A percentile compares a stretch with the other conserved stretches of the same genome.
Evolutionary conservation across 441 rosid genomes (phyloP).

Genomic region (Aleurites moluccanus): DNA sequence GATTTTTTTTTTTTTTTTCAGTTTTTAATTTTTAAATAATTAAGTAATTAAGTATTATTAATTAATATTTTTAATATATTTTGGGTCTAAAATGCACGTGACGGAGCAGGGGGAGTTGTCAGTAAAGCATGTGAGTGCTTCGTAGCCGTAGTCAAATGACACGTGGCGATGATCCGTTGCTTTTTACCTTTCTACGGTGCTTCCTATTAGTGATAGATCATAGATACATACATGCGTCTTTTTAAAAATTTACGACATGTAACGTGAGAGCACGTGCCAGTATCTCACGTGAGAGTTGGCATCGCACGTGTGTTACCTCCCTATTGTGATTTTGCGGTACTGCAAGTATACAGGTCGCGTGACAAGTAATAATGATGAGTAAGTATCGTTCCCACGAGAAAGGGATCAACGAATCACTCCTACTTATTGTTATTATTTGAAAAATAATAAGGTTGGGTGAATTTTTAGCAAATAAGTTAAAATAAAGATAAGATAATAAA

Average conservation of each 20-base stretch:
- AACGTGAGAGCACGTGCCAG: slow-evolving; percentile 46
- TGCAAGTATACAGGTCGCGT: too few relatives aligned
- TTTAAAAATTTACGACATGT: not conserved
- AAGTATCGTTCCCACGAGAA: too few relatives aligned
- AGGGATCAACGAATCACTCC: too few relatives aligned
- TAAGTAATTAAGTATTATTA: not conserved
- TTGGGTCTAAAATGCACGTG: slow-evolving; percentile 36
- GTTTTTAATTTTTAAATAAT: not conserved
- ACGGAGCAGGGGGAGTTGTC: slow-evolving; percentile 36
- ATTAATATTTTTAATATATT: not conserved
- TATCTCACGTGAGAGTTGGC: too few relatives aligned
- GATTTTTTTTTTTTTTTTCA: not conserved
- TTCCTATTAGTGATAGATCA: not conserved
- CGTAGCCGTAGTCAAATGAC: slow-evolving; percentile 48
- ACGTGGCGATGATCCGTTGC: slow-evolving; percentile 31
- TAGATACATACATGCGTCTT: not conserved
- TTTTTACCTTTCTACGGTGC: slow-evolving; percentile 6
- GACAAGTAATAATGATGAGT: too few relatives aligned
- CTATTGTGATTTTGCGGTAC: too few relatives aligned
- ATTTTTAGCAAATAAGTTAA: too few relatives aligned
- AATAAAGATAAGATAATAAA: too few relatives aligned
- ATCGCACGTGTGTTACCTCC: too few relatives aligned
- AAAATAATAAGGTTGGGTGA: too few relatives aligned
- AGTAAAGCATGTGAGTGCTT: slow-evolving; percentile 45
- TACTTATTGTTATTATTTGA: too few relatives aligned